Percentiles rank a stretch among this genome's conserved stretches.
Conservation (phyloP, 2,329 filamentous ascomycete genomes). For the Claviceps sp. region DNA sequence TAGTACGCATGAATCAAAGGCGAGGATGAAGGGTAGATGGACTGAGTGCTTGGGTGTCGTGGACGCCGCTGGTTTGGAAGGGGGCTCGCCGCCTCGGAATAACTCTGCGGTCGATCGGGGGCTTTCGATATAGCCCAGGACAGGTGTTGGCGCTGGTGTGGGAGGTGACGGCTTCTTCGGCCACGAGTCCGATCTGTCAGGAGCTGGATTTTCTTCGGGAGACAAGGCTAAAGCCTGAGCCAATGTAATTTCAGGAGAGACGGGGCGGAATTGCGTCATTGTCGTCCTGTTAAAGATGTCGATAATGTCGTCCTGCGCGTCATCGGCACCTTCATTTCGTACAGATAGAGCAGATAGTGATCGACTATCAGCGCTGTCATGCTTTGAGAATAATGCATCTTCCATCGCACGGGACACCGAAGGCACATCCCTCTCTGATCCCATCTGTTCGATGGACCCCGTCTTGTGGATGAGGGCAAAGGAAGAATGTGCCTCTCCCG, state of each 20-base stretch:
- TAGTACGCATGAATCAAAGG: constrained; percentile 64
- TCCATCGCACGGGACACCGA: constrained; percentile 10
- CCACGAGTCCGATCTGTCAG: neutral
- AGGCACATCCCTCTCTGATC: constrained; percentile 20
- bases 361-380: constrained; percentile 28
- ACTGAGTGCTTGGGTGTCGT: constrained; percentile 29
- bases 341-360: neutral
- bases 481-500: constrained; percentile 27
- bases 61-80: constrained; percentile 17
- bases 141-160: constrained; percentile 37
- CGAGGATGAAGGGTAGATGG: constrained; percentile 68
- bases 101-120: constrained; percentile 9
- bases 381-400: constrained; percentile 32
- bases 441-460: constrained; percentile 34
- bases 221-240: constrained; percentile 26
- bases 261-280: constrained; percentile 12
- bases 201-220: constrained; percentile 1
- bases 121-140: constrained; percentile 22
- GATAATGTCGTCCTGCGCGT: constrained; percentile 28
- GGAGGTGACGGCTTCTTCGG: constrained; percentile 15
- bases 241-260: constrained; percentile 35
- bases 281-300: constrained; percentile 12
- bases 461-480: constrained; percentile 43
- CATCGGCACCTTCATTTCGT: neutral
- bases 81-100: constrained; percentile 22